A percentile compares a stretch with the other conserved stretches of the same genome.
Conservation (phyloP, 345 rosid species). For the Lumnitzera racemosa region DNA sequence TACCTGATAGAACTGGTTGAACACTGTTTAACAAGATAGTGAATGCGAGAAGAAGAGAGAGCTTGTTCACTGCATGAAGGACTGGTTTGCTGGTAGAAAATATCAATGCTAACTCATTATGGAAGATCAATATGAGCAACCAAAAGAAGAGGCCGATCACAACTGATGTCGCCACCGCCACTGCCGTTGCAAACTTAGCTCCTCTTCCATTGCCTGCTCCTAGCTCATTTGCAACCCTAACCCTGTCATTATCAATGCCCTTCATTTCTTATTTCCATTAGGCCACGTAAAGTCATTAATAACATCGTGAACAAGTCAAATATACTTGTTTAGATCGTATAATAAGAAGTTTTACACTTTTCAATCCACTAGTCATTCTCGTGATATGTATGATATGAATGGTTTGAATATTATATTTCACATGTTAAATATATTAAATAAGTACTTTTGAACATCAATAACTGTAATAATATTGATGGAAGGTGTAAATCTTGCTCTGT, state of each 20-base stretch:
- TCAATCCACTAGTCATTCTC: no score
- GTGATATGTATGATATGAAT: no score
- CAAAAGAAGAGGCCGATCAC: conserved; percentile 55
- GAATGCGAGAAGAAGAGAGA: conserved; percentile 61
- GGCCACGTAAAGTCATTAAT: no score
- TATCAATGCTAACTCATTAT: conserved; percentile 37
- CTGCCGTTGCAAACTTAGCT: conserved; percentile 64
- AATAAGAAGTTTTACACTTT: no score
- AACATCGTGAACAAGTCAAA: no score
- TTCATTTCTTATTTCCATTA: no score
- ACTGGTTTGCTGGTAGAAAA: conserved; percentile 58
- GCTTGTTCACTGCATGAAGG: conserved; percentile 43
- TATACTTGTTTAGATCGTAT: no score
- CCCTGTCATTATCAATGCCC: conserved; percentile 30
- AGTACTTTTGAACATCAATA: no score
- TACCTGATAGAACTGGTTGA: conserved; percentile 86
- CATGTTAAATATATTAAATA: no score
- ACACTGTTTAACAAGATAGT: conserved; percentile 79
- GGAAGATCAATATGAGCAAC: conserved; percentile 34
- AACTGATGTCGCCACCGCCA: conserved; percentile 49
- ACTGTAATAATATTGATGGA: no score
- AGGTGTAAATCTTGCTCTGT: no score
- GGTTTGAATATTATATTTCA: no score
- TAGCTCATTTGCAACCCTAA: conserved; percentile 82
- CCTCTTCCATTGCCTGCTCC: conserved; percentile 89